A percentile compares a stretch with the other conserved stretches of the same genome.
These are phyloP conservation scores for Chaetomidium leptoderma DNA, from an alignment of 495 filamentous ascomycete species.

Conservation along the genomic window DNA sequence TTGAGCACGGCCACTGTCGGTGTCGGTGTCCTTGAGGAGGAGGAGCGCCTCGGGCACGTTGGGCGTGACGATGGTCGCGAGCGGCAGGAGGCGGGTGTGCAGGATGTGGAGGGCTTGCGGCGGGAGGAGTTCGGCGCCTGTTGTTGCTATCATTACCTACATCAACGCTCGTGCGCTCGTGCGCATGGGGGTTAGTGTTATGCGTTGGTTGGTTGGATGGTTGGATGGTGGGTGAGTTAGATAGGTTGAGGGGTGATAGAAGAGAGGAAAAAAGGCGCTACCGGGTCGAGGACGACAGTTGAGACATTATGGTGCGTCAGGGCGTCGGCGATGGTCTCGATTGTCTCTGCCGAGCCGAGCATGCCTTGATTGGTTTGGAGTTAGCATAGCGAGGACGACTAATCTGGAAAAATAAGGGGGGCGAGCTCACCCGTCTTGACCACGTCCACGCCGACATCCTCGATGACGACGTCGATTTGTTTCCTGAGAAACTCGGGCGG, in stretches of 20 bases:
- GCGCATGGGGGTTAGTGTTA: too few species aligned
- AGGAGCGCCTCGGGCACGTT: conserved; percentile 86
- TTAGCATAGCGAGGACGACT: background rate
- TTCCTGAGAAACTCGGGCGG: conserved; percentile 75
- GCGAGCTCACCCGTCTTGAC: conserved; percentile 78
- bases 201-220: background rate
- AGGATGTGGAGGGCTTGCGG: conserved; percentile 61
- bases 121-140: conserved; percentile 71
- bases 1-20: conserved; percentile 41
- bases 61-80: conserved; percentile 78
- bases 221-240: background rate
- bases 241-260: background rate
- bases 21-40: conserved; percentile 48
- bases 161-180: background rate
- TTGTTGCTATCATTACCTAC: conserved; percentile 91
- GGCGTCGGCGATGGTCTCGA: conserved; percentile 67
- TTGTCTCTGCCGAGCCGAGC: conserved; percentile 75
- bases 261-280: conserved; percentile 34
- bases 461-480: conserved; percentile 77
- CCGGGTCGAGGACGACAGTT: conserved; percentile 78
- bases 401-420: conserved; percentile 1
- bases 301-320: conserved; percentile 56
- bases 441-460: conserved; percentile 82
- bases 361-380: conserved; percentile 61
- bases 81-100: conserved; percentile 63